Evolutionary conservation across 345 rosid genomes (phyloP).

Genomic region (Luvunga scandens): DNA sequence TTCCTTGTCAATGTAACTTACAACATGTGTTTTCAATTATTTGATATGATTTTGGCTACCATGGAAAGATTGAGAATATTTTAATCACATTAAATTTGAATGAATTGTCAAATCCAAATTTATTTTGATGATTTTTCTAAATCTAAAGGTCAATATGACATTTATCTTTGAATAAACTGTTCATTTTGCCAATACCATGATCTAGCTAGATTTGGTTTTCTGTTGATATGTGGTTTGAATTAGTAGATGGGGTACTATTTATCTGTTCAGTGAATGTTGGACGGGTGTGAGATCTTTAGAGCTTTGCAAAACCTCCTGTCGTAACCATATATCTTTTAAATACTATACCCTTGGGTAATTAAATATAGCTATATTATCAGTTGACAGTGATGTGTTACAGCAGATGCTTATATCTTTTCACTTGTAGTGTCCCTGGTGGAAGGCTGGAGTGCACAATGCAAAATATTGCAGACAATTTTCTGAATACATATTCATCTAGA

Average conservation of each 20-base stretch:
- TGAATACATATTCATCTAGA: conserved; percentile 60
- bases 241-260: neutral
- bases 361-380: neutral
- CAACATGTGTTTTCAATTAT: neutral
- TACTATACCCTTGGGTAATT: neutral
- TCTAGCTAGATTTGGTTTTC: neutral
- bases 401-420: conserved; percentile 13
- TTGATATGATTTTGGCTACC: neutral
- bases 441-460: conserved; percentile 98
- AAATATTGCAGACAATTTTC: conserved; percentile 86
- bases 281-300: neutral
- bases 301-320: neutral
- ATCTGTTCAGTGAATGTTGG: neutral
- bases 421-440: conserved; percentile 73
- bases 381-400: conserved; percentile 2
- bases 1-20: neutral
- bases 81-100: neutral
- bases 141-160: neutral
- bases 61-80: neutral
- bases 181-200: neutral
- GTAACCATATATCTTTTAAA: neutral
- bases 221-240: neutral
- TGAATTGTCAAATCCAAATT: neutral
- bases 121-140: neutral
- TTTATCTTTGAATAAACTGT: neutral